Evolutionary conservation across 2,329 filamentous ascomycete genomes (phyloP), one percentile per base, ranked within the genome.

Genomic region (Cladosporium cucumerinum): DNA sequence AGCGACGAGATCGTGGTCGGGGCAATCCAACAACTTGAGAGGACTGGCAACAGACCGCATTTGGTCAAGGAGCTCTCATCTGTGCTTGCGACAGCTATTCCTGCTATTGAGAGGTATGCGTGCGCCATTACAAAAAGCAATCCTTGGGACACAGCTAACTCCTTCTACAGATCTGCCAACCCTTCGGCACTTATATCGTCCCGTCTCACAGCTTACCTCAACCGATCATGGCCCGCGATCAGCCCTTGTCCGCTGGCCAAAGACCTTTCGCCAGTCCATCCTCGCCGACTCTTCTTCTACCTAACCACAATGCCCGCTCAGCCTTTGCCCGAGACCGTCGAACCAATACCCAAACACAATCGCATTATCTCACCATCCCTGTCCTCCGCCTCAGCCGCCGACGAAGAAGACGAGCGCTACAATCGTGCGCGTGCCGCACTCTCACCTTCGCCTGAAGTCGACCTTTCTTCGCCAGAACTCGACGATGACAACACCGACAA

Each of bases 111-210:
- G 81, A 94, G 94, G 94, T 97, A 87, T 78, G 93, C 86, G 55
- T 28, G 57, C 16, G 51, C 26, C 57, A 12, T n/a, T 57, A 58
- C 39, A 69, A 21, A 68, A 70, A 68, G 72, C 66, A 21, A n/a
- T 1, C 3, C 16, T 11, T 8, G 7, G 6, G 23, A n/a, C 23
- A 28, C 57, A 54, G 61, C 69, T 78, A 72, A 78, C 77, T 68
- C 73, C 62, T 58, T 71, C 36, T 26, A 26, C 69, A 98, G 95
- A 79, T 98, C 95, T 69, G 93, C 94, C 61, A 98, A 98, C 76
- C 94, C 93, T 64, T 92, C 91, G 74, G 94, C 95, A 65, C 92
- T 99, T 72, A 93, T 99, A 71, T 97, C 93, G 1, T 97, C 95
- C 52, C 89, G 95, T 72, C 84, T 99, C 60, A 89, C 93, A 48